Base-by-base conservation (phyloP, 78 protist species). In the Cavenderia fasciculata region DNA sequence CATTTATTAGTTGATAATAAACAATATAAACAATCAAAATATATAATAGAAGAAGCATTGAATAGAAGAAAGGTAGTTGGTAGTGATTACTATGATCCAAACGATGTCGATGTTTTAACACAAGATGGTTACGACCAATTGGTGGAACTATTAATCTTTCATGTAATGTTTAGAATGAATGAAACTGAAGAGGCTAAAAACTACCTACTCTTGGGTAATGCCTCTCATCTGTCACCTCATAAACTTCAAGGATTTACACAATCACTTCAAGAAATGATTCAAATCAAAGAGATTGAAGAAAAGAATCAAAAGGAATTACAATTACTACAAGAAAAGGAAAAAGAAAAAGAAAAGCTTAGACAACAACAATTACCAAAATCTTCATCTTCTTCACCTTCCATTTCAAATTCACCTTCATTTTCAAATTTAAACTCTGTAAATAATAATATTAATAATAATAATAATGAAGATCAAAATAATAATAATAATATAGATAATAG, bases 231-330 rank as follows among this genome's bases (percentile, higher is more conserved):
- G 25, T 59, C 78, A 6, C 38, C 41, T 31, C 51, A 74, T 70
- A 73, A 86, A 41, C 52, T 41, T 46, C 49, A 86, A 21, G 87
- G 92, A 4, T 73, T 74, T 63, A 63, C n/a, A 4, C 47, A 73
- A 25, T 73, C 85, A 23, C n/a, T 74, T 18, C 14, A 71, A 27
- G 92, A 86, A 44, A 86, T 73, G 92, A 46, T 72, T 18, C 85
- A 84, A 34, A 72, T 72, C 34, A 72, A 36, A 57, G 78, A 68
- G 34, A 52, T 57, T 7, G 78, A 68, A 56, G 78, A 69, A 27
- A 79, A 68, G 40, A 63, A 25, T 8, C 59, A 63, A 41, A 59
- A 47, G 44, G 87, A 77, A 43, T 54, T 41, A 52, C 29, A 18
- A 31, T n/a, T 44, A 43, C 38, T 40, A 29, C 38, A 49, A 68